Evolutionary conservation across 2,329 filamentous ascomycete genomes (phyloP).

Genomic region (Pseudopyricularia cyperi): DNA sequence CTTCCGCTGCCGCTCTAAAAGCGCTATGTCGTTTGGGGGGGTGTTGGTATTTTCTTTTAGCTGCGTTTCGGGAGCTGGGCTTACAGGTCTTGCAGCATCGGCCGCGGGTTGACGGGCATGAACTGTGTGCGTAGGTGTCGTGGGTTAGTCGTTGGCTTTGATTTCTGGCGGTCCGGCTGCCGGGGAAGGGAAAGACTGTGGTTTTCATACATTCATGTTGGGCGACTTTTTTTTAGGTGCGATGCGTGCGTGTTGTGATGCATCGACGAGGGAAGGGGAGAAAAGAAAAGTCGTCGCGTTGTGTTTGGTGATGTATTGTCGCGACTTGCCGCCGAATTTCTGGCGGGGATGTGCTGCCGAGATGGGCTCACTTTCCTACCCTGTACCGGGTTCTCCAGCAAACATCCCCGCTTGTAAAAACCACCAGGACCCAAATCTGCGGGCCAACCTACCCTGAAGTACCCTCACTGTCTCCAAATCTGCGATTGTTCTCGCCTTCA

Average conservation of each 20-base stretch:
- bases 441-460: not conserved
- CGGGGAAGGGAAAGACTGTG: not conserved
- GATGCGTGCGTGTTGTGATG: not conserved
- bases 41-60: not conserved
- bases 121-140: constrained; percentile 32
- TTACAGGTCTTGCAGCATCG: constrained; percentile 86
- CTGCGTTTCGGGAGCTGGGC: constrained; percentile 14
- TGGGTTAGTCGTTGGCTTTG: not conserved
- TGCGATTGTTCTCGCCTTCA: no score
- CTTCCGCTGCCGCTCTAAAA: not conserved
- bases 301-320: not conserved
- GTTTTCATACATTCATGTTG: not conserved
- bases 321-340: not conserved
- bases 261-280: not conserved
- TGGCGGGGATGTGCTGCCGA: not conserved
- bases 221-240: not conserved
- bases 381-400: not conserved
- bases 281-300: not conserved
- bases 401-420: not conserved
- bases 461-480: no score
- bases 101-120: constrained; percentile 90
- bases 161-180: not conserved
- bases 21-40: no score
- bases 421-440: not conserved
- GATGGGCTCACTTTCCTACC: not conserved